Percentiles rank a stretch among this genome's conserved stretches.
Conservation (phyloP, 345 rosid species). For the Carallia brachiata region DNA sequence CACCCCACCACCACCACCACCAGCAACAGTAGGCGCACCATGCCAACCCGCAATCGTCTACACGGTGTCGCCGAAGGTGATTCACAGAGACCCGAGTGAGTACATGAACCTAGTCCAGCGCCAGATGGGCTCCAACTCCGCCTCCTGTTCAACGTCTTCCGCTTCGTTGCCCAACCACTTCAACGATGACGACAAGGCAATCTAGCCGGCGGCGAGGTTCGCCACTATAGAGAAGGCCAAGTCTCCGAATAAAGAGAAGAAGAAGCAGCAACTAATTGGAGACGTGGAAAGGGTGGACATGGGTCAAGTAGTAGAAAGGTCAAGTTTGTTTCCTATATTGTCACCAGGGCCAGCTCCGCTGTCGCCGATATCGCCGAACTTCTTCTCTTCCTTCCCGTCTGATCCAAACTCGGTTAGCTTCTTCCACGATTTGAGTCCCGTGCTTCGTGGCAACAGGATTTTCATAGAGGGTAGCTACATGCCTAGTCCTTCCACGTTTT, state of each 20-base stretch:
- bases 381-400: constrained; percentile 54
- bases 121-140: constrained; percentile 64
- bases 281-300: constrained; percentile 39
- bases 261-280: constrained; percentile 16
- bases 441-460: constrained; percentile 42
- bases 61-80: constrained; percentile 78
- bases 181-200: constrained; percentile 31
- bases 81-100: constrained; percentile 75
- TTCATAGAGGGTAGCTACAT: constrained; percentile 51
- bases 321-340: constrained; percentile 47
- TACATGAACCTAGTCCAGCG: constrained; percentile 88
- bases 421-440: constrained; percentile 60
- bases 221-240: constrained; percentile 62
- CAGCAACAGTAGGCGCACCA: constrained; percentile 28
- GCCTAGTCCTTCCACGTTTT: constrained; percentile 53
- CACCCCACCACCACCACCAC: constrained; percentile 10
- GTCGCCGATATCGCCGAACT: constrained; percentile 55
- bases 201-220: constrained; percentile 76
- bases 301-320: constrained; percentile 37
- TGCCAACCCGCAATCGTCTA: constrained; percentile 76
- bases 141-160: constrained; percentile 11
- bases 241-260: constrained; percentile 35
- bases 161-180: constrained; percentile 16
- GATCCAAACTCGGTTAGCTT: constrained; percentile 50
- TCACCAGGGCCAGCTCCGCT: constrained; percentile 73